Evolutionary conservation across 495 filamentous ascomycete genomes (phyloP).

Genomic region (Podospora pseudopauciseta): DNA sequence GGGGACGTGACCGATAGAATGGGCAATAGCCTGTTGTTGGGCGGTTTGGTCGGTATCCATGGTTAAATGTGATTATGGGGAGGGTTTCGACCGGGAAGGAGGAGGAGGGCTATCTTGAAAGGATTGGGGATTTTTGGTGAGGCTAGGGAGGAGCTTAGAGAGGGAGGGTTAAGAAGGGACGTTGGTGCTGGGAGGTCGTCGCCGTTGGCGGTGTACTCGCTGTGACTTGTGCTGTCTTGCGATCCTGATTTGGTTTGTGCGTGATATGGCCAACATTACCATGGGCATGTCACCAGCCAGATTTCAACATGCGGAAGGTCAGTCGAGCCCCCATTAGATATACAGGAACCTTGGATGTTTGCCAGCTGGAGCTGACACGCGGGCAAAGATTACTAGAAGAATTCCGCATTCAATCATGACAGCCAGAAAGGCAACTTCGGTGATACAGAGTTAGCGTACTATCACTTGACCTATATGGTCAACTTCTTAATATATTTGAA

Average conservation of each 20-base stretch:
- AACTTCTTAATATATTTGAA: not conserved
- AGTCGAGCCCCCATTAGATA: too few relatives aligned
- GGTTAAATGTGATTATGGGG: constrained; percentile 21
- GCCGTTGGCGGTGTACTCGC: constrained; percentile 6
- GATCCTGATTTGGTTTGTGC: not conserved
- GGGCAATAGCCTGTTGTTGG: constrained; percentile 26
- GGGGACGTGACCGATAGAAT: not conserved
- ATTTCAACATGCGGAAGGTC: too few relatives aligned
- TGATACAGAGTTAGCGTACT: too few relatives aligned
- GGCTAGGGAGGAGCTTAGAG: constrained; percentile 11
- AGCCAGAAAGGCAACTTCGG: too few relatives aligned
- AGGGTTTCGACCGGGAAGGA: constrained; percentile 19
- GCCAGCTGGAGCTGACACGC: too few relatives aligned
- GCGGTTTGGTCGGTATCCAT: constrained; percentile 25
- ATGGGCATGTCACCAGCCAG: too few relatives aligned
- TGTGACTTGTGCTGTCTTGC: not conserved
- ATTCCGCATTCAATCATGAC: too few relatives aligned
- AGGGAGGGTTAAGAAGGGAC: constrained; percentile 15
- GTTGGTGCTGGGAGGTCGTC: constrained; percentile 16
- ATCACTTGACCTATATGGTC: too few relatives aligned
- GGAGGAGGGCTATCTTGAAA: constrained; percentile 7
- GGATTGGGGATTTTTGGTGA: constrained; percentile 18
- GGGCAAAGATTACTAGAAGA: too few relatives aligned
- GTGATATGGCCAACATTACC: not conserved
- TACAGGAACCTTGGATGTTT: too few relatives aligned